A percentile compares a stretch with the other conserved stretches of the same genome.
Conservation (phyloP, 768 basidiomycete species). For the Gautieria morchelliformis region DNA sequence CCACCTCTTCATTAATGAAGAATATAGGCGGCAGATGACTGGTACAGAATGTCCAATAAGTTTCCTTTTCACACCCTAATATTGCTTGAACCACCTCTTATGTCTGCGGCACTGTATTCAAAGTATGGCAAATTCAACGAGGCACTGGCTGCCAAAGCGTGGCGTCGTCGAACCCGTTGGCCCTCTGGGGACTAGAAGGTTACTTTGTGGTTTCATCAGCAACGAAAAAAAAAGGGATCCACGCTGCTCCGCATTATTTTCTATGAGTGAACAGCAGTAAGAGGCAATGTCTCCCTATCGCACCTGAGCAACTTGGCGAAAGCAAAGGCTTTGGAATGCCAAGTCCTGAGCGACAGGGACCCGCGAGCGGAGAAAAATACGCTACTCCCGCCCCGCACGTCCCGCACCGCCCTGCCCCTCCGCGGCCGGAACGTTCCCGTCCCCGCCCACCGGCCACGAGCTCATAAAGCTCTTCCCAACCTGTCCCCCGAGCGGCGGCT, state of each 20-base stretch:
- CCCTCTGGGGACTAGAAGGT: slow-evolving; percentile 31
- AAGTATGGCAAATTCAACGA: slow-evolving; percentile 29
- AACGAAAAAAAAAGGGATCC: slow-evolving; percentile 37
- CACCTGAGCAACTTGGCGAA: too few species aligned
- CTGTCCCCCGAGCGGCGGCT: too few species aligned
- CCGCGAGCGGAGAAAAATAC: too few species aligned
- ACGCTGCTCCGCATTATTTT: slow-evolving; percentile 27
- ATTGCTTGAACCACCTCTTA: slow-evolving; percentile 37
- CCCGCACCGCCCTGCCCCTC: too few species aligned
- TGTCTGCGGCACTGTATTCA: slow-evolving; percentile 29
- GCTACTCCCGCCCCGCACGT: too few species aligned
- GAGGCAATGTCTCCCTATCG: too few species aligned
- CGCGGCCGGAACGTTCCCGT: too few species aligned
- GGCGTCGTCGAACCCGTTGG: slow-evolving; percentile 34
- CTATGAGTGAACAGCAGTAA: too few species aligned
- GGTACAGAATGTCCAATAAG: not conserved
- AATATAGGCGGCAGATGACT: slow-evolving; percentile 18
- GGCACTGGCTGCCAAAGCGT: slow-evolving; percentile 22
- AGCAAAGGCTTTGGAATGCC: too few species aligned
- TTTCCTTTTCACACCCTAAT: slow-evolving; percentile 28
- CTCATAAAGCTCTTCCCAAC: too few species aligned
- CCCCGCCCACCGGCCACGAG: too few species aligned
- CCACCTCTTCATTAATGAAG: slow-evolving; percentile 4
- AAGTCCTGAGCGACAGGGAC: too few species aligned
- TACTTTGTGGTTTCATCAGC: slow-evolving; percentile 30